Evolutionary conservation across 2,329 filamentous ascomycete species (phyloP), one percentile per base, ranked within the genome.

Genomic region (Magnaporthiopsis poae): DNA sequence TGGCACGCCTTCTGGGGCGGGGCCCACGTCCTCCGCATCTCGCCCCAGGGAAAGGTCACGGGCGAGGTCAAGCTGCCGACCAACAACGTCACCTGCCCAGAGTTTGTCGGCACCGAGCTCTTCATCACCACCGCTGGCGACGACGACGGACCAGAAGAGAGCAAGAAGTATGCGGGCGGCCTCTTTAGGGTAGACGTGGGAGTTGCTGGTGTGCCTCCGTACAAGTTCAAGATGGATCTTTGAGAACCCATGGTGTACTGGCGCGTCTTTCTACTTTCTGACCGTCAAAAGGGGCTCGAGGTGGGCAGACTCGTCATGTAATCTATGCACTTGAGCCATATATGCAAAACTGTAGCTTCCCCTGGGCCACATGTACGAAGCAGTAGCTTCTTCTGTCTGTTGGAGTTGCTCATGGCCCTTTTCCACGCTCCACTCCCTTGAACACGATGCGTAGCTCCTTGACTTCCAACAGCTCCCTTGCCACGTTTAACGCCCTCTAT

Each of bases 1-100:
- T 97, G 94, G 93, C 88, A 90, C 68, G 90, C 91, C 9, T 82
- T 95, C n/a, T 95, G 91, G 74, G 92, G 92, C 66, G 90, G 89
- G 69, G 81, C 85, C 68, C 85, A 86, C 68, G 90, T 96, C 31
- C 79, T 96, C 70, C 86, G 90, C 75, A 88, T 96, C 73, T 86
- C 84, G 63, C 85, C 87, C 5, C 29, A 33, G 11, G 92, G 91
- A 2, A 80, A 87, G 72, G 77, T 96, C 36, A 81, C 93, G 5
- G 92, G 90, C 8, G 85, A 92, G 78, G 82, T 97, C 69, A 82
- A 80, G 66, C 79, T 96, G 70, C 92, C 92, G 5, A 96, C 92
- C 15, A 83, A 83, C 68, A 90, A 91, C 76, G 85, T 91, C 69
- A 95, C 91, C 9, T 96, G 92, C 77, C 86, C 89, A 27, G 87